Evolutionary conservation across 2,329 filamentous ascomycete species (phyloP).

Genomic region (Cryphonectria nitschkei): DNA sequence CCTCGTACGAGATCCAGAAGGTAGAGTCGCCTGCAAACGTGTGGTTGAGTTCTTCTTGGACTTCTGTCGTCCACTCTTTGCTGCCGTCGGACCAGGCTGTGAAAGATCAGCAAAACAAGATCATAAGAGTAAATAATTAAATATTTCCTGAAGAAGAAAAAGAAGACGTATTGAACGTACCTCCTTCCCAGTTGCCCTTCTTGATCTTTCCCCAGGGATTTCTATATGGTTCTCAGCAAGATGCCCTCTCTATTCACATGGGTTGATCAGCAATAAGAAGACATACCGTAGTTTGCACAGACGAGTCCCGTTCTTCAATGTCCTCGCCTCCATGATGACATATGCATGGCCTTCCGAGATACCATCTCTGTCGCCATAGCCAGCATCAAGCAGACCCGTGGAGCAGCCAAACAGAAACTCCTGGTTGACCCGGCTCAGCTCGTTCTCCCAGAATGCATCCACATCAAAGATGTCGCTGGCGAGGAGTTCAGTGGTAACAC

Average conservation of each 20-base stretch:
- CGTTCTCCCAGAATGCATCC: conserved; percentile 77
- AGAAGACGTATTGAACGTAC: not conserved
- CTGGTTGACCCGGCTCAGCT: conserved; percentile 77
- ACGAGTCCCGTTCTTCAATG: conserved; percentile 62
- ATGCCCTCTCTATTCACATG: not conserved
- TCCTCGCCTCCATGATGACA: conserved; percentile 58
- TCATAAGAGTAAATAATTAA: not conserved
- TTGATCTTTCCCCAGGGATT: conserved; percentile 84
- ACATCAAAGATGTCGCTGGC: conserved; percentile 73
- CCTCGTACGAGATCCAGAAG: conserved; percentile 63
- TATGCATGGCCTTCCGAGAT: conserved; percentile 65
- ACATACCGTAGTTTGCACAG: conserved; percentile 61
- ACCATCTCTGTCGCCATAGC: conserved; percentile 55
- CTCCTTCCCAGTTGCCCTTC: conserved; percentile 76
- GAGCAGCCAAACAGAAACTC: conserved; percentile 72
- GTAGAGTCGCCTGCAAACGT: conserved; percentile 77
- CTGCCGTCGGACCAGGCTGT: conserved; percentile 76
- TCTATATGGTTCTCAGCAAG: conserved; percentile 38
- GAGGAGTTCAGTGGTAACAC: conserved; percentile 68
- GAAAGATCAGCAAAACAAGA: not conserved
- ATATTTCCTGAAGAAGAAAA: not conserved
- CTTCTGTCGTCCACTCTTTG: conserved; percentile 82
- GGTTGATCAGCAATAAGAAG: not conserved
- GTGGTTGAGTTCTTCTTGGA: conserved; percentile 73
- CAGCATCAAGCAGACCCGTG: conserved; percentile 52